These are phyloP conservation scores for Tritrichomonas musculus DNA, from an alignment of 208 protist species.

Conservation along the genomic window DNA sequence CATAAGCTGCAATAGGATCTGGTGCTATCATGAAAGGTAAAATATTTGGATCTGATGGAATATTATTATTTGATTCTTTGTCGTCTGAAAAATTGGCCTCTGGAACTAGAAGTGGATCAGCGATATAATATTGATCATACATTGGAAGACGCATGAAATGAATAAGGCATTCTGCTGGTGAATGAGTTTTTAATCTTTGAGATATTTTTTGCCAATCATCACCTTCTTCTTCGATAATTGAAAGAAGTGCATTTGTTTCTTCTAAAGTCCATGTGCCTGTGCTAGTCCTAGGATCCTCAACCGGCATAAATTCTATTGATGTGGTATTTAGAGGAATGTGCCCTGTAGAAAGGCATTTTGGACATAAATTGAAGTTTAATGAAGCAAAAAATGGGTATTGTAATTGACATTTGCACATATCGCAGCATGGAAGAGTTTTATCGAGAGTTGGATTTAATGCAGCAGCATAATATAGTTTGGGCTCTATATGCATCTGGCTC, in stretches of 20 bases:
- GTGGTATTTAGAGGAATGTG: neutral
- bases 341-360: neutral
- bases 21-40: neutral
- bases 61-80: neutral
- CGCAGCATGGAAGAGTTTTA: neutral
- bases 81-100: no score
- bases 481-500: neutral
- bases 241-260: slow-evolving; percentile 17
- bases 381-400: neutral
- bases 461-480: neutral
- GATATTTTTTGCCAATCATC: neutral
- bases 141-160: slow-evolving; percentile 23
- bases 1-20: neutral
- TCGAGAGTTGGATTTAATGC: neutral
- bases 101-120: neutral
- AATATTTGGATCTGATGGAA: neutral
- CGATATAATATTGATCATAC: neutral
- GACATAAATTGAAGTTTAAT: neutral
- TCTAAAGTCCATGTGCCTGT: neutral
- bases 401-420: neutral
- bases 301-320: neutral
- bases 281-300: neutral
- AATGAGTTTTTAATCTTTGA: neutral
- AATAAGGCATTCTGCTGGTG: neutral
- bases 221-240: neutral